Evolutionary conservation across 2,329 filamentous ascomycete genomes (phyloP), one percentile per base, ranked within the genome.

Genomic region (Neocucurbitaria cava): DNA sequence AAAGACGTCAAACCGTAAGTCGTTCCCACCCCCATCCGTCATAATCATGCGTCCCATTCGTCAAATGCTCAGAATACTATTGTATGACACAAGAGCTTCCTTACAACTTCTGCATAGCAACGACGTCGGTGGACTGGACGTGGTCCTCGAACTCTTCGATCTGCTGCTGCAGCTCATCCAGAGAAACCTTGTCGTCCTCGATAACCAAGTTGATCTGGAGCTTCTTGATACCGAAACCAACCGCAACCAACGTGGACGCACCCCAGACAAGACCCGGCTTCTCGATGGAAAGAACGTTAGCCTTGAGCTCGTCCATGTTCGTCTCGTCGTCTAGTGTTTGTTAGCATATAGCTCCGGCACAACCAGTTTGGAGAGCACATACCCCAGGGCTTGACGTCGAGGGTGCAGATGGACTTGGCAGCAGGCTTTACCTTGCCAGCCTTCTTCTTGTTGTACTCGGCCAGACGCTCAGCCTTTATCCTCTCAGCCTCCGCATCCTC

Each of bases 331-430:
- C 91, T 86, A 54, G 10, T 30, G 39, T 15, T 4, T 40, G 56
- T 76, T 65, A 74, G 65, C 33, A 41, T 33, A 24, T 41, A n/a
- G 4, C 8, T 24, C 6, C 36, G 48, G 23, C 23, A 23, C 30
- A 28, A 5, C 24, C 10, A 13, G 24, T 13, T 35, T 10, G 2
- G 7, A 1, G 5, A 59, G n/a, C n/a, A 84, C 90, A 69, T 90
- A 96, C 94, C 95, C 94, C 95, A 98, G 74, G 95, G 95, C 88
- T 99, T 99, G 68, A 99, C 90, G 73, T 98, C 94, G 68, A 99
- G 73, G 65, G 92, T 98, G 74, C 98, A 92, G 61, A 98, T 84
- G 57, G 94, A 98, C 87, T 99, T 99, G 78, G 95, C 95, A 61
- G 89, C 88, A 68, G 87, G 85, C 91, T 98, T 97, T 66, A 84